Evolutionary conservation across 2,329 filamentous ascomycete species (phyloP).

Genomic region (Curvularia sp.): DNA sequence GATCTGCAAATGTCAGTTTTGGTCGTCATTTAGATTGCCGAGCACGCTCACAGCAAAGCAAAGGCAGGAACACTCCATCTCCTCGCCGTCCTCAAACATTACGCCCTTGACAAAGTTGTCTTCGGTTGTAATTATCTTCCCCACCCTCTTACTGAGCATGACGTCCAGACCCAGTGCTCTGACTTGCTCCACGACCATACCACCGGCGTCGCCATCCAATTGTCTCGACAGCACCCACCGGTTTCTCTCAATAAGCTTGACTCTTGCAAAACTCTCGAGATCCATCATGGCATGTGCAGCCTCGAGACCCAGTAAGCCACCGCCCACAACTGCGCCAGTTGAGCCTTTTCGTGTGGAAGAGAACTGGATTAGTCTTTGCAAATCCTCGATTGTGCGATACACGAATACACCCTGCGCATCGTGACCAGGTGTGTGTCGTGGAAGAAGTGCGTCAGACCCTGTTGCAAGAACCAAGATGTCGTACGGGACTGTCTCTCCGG

Average conservation of each 20-base stretch:
- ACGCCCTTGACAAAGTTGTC: conserved; percentile 75
- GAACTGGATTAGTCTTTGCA: conserved; percentile 78
- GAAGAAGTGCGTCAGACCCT: conserved; percentile 82
- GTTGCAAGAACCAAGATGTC: conserved; percentile 85
- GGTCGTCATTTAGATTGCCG: neutral
- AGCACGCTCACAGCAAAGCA: conserved; percentile 73
- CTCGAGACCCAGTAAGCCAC: conserved; percentile 84
- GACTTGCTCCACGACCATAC: conserved; percentile 83
- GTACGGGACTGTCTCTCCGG: conserved; percentile 74
- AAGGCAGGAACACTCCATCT: conserved; percentile 78
- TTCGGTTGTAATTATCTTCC: conserved; percentile 72
- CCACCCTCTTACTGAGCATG: conserved; percentile 76
- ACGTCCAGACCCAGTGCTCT: conserved; percentile 80
- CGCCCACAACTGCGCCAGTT: conserved; percentile 79
- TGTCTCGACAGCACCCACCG: conserved; percentile 84
- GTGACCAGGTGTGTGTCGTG: conserved; percentile 74
- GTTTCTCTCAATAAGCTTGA: conserved; percentile 83
- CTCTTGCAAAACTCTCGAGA: conserved; percentile 73
- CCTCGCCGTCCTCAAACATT: conserved; percentile 80
- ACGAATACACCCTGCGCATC: conserved; percentile 87
- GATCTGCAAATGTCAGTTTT: conserved; percentile 59
- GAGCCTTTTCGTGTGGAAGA: conserved; percentile 71
- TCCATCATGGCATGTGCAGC: conserved; percentile 94
- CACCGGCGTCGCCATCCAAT: conserved; percentile 80
- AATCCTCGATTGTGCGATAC: conserved; percentile 83